Conservation (phyloP, 2,329 filamentous ascomycete genomes). For the Colletotrichum higginsianum region DNA sequence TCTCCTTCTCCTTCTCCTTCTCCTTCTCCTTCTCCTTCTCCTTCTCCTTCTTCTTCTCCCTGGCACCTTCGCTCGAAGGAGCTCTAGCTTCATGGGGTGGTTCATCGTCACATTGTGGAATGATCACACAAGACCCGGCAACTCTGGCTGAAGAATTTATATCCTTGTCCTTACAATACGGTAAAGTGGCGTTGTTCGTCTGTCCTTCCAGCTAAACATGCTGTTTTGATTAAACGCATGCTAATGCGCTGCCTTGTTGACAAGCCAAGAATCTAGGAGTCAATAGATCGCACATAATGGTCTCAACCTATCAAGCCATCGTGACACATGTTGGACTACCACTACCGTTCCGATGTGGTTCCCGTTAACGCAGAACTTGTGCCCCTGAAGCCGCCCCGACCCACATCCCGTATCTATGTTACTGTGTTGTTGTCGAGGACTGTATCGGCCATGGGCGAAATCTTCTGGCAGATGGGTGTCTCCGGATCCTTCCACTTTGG, state of each 20-base stretch:
- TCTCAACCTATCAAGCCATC: background rate
- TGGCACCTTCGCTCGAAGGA: constrained; percentile 15
- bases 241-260: too few relatives aligned
- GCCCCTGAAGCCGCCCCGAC: background rate
- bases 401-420: background rate
- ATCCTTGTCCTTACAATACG: background rate
- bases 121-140: background rate
- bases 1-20: too few relatives aligned
- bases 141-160: background rate
- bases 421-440: background rate
- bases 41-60: background rate
- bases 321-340: background rate
- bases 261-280: background rate
- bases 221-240: too few relatives aligned
- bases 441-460: background rate
- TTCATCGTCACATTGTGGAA: background rate
- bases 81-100: background rate
- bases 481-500: background rate
- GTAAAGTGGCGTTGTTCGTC: background rate
- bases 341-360: background rate
- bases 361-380: background rate
- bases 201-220: background rate
- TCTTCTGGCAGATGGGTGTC: background rate
- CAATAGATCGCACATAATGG: background rate
- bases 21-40: background rate